A percentile compares a stretch with the other conserved stretches of the same genome.
Conservation (phyloP, 345 rosid species). For the Syzygium oleosum region DNA sequence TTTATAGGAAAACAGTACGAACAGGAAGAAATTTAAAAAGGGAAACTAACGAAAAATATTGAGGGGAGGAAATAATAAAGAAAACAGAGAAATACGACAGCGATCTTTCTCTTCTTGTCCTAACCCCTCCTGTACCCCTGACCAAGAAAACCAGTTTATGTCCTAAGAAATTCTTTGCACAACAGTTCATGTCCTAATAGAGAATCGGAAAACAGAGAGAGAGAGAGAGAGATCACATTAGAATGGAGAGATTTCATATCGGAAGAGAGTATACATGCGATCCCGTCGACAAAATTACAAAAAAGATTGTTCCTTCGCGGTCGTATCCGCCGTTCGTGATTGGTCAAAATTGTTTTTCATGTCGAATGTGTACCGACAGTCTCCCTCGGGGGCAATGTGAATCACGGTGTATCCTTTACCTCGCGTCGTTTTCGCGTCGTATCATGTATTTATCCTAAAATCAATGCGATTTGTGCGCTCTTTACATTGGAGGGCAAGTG, state of each 20-base stretch:
- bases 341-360: background rate
- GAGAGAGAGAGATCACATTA: background rate
- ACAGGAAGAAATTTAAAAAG: background rate
- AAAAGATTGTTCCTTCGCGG: background rate
- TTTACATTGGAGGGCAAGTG: background rate
- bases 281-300: background rate
- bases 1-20: background rate
- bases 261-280: background rate
- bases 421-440: background rate
- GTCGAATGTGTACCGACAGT: background rate
- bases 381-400: background rate
- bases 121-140: background rate
- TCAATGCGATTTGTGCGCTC: background rate
- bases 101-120: background rate
- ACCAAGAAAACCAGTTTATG: background rate
- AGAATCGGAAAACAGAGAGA: background rate
- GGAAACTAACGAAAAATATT: background rate
- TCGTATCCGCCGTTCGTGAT: fast-evolving
- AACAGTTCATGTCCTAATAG: background rate
- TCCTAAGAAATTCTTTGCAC: background rate
- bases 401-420: fast-evolving
- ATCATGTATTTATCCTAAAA: background rate
- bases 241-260: background rate
- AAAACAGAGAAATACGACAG: background rate
- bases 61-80: background rate